Percentiles rank a stretch among this genome's conserved stretches.
Evolutionary conservation across 306 rosid genomes (phyloP).

Genomic region (Fragaria ananassa): DNA sequence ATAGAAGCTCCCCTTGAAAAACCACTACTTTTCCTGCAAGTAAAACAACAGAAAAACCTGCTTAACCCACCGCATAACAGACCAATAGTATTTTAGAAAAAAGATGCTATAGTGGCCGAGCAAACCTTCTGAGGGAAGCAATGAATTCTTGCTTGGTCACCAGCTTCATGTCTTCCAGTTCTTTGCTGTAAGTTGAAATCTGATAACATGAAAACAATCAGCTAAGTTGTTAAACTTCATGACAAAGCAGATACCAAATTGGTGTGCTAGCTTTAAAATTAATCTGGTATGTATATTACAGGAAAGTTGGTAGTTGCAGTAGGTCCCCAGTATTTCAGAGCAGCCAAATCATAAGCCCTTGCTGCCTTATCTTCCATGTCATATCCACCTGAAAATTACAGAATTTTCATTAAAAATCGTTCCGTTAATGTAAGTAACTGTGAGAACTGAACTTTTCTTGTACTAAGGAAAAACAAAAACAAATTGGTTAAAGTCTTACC

Average conservation of each 20-base stretch:
- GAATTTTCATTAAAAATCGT: too few relatives aligned
- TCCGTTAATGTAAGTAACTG: not conserved
- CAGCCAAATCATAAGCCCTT: conserved; percentile 98
- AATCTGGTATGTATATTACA: conserved; percentile 37
- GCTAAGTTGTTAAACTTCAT: not conserved
- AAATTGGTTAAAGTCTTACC: conserved; percentile 42
- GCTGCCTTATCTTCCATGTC: conserved; percentile 99
- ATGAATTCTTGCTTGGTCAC: conserved; percentile 94
- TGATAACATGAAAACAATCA: conserved; percentile 16
- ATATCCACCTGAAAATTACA: conserved; percentile 70
- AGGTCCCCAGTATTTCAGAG: conserved; percentile 95
- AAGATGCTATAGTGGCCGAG: too few relatives aligned
- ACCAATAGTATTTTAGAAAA: not conserved
- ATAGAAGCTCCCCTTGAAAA: conserved; percentile 96
- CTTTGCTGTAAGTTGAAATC: conserved; percentile 70
- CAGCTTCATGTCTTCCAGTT: conserved; percentile 86
- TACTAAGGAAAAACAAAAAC: not conserved
- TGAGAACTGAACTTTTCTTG: too few relatives aligned
- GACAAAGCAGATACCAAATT: not conserved
- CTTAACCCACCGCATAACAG: not conserved
- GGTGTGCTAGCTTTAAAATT: not conserved
- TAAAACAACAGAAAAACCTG: not conserved
- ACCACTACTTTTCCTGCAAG: conserved; percentile 90
- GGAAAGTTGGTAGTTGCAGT: conserved; percentile 93
- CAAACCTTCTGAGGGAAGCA: conserved; percentile 86